These are phyloP conservation scores for Drechmeria coniospora DNA, from an alignment of 2,329 filamentous ascomycete genomes.

Conservation along the genomic window DNA sequence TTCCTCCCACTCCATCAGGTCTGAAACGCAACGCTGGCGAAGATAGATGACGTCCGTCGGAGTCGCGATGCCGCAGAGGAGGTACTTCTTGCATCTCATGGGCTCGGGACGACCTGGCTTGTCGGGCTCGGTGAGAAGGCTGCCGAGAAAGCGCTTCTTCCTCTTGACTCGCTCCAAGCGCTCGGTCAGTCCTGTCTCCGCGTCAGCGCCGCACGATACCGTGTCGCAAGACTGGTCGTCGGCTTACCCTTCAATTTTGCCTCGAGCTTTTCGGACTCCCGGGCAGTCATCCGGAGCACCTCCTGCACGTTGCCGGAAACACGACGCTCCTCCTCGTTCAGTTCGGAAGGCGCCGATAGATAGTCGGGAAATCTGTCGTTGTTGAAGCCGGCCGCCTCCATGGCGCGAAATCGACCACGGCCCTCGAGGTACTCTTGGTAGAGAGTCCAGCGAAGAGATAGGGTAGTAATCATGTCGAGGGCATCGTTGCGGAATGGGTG, in stretches of 20 bases:
- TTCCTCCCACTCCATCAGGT: constrained; percentile 27
- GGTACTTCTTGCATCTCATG: constrained; percentile 29
- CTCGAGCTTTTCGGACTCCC: constrained; percentile 19
- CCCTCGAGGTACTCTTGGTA: constrained; percentile 21
- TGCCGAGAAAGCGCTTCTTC: constrained; percentile 22
- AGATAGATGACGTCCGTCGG: constrained; percentile 32
- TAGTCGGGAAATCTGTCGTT: constrained; percentile 22
- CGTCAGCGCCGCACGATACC: constrained; percentile 8
- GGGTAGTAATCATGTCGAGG: constrained; percentile 15
- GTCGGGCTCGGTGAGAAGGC: constrained; percentile 22
- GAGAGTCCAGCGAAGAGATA: constrained; percentile 15
- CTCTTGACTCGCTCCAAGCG: constrained; percentile 16
- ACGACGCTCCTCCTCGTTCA: constrained; percentile 17
- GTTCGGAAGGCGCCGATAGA: constrained; percentile 20
- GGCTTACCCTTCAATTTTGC: constrained; percentile 20
- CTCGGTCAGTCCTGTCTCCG: constrained; percentile 12
- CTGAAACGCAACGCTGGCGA: constrained; percentile 26
- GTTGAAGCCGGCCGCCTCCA: constrained; percentile 22
- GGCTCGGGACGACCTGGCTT: constrained; percentile 20
- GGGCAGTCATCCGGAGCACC: constrained; percentile 17
- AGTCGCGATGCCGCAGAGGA: constrained; percentile 35
- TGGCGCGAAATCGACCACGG: constrained; percentile 18
- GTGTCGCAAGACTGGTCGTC: neutral
- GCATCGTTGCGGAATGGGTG: too few relatives aligned
- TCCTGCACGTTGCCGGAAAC: constrained; percentile 15